Evolutionary conservation across 768 basidiomycete genomes (phyloP).

Genomic region (Pholiota microspora): DNA sequence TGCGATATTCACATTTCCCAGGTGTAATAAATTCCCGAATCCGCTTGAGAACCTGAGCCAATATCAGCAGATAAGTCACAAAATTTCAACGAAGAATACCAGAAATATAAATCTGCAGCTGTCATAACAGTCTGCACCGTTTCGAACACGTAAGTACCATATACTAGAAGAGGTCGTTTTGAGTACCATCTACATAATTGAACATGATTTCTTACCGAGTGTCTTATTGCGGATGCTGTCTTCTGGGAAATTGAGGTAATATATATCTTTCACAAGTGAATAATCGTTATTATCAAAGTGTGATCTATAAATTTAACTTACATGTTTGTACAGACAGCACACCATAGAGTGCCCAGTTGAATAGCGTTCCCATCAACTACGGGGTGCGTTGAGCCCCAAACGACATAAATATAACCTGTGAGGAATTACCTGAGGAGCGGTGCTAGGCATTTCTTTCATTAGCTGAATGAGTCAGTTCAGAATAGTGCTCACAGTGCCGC

Average conservation of each 20-base stretch:
- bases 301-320: neutral
- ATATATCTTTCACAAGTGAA: neutral
- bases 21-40: constrained; percentile 14
- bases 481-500: constrained; percentile 2
- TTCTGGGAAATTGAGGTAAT: constrained; percentile 12
- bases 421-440: constrained; percentile 9
- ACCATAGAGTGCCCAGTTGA: constrained; percentile 10
- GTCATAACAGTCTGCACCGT: constrained; percentile 11
- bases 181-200: too few relatives aligned
- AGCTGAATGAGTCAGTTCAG: neutral
- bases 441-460: neutral
- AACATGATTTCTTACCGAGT: neutral
- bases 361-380: constrained; percentile 10
- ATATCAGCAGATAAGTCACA: neutral
- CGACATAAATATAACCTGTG: too few relatives aligned
- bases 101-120: constrained; percentile 7
- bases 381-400: neutral
- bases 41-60: constrained; percentile 14
- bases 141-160: constrained; percentile 8
- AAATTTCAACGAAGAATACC: neutral
- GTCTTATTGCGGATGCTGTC: constrained; percentile 9
- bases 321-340: constrained; percentile 10
- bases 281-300: too few relatives aligned
- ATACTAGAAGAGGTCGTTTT: too few relatives aligned
- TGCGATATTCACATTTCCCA: constrained; percentile 17